Base-by-base conservation (phyloP, 768 basidiomycete genomes). In the Trametes coccinea region DNA sequence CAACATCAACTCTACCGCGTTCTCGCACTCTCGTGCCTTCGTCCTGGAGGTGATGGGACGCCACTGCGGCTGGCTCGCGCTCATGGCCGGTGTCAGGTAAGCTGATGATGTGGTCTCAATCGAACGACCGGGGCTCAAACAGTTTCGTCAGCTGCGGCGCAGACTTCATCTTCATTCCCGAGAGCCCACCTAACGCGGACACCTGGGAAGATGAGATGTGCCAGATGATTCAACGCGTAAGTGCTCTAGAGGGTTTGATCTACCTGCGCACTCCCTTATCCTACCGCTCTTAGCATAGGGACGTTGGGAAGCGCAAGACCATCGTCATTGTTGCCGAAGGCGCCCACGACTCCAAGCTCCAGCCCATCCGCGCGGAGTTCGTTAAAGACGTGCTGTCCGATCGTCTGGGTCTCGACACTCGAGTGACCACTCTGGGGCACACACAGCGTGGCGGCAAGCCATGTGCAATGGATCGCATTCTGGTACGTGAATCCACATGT, bases 41-140 rank as follows among this genome's bases (percentile, higher is more conserved):
- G 95, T 99, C 44, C 82, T 99, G 43, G 97, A 98, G 75, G 97
- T 98, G 55, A 99, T 98, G 97, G 97, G 97, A n/a, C 80, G 96
- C 58, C 93, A 98, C 72, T 98, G 97, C 74, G 97, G 97, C n/a
- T 99, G 97, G 97, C 80, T 98, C 16, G 95, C 97, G 2, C 79
- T 98, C 27, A 81, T 95, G 69, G 97, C 95, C 10, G 95, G 91
- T 63, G 89, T 98, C 52, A 92, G 91, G 88, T 91, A 69, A 60
- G 84, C 10, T 27, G 2, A 8, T 53, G 45, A 33, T 29, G n/a
- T 16, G 31, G 5, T 31, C 29, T 6, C 9, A 11, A 29, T 33
- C 6, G 22, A 8, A 10, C 16, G 11, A 11, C 6, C 11, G 34
- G 34, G 5, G 30, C 48, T 49, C 9, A 49, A 7, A 5, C 14